Percentiles rank a stretch among this genome's conserved stretches.
Evolutionary conservation across 352 stramenopile genomes (phyloP).

Genomic region (Phytopythium mirpurense): DNA sequence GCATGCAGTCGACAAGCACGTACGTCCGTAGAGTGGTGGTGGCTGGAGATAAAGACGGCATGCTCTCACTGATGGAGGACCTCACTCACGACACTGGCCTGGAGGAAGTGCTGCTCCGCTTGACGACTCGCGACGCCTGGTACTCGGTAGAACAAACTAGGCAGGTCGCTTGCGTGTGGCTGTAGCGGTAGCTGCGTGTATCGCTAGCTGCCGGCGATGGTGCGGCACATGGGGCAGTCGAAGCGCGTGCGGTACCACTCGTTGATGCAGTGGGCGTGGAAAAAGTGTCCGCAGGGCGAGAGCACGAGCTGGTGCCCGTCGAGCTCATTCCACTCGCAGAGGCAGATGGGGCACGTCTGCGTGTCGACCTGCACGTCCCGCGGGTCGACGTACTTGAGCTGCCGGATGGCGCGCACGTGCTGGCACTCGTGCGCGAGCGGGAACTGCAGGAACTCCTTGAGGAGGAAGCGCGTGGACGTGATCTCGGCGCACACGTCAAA

Average conservation of each 20-base stretch:
- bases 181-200: too few relatives aligned
- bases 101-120: too few relatives aligned
- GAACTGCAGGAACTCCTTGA: conserved; percentile 85
- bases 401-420: conserved; percentile 73
- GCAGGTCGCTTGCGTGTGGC: too few relatives aligned
- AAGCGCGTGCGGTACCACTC: conserved; percentile 87
- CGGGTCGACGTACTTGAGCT: conserved; percentile 83
- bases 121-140: too few relatives aligned
- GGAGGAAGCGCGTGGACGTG: conserved; percentile 50
- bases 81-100: too few relatives aligned
- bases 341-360: conserved; percentile 76
- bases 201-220: conserved; percentile 42
- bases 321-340: conserved; percentile 80
- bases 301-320: conserved; percentile 81
- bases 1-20: too few relatives aligned
- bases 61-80: too few relatives aligned
- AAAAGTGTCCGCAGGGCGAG: conserved; percentile 79
- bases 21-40: too few relatives aligned
- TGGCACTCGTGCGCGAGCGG: conserved; percentile 75
- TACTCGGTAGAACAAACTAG: too few relatives aligned
- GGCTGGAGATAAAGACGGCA: too few relatives aligned
- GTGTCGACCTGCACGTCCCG: conserved; percentile 78
- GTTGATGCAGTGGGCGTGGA: conserved; percentile 87
- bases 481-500: conserved; percentile 64
- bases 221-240: conserved; percentile 85